phyloP scores from a whole-genome alignment of 164 flowering plant genomes.

The Vitis cinerea region DNA sequence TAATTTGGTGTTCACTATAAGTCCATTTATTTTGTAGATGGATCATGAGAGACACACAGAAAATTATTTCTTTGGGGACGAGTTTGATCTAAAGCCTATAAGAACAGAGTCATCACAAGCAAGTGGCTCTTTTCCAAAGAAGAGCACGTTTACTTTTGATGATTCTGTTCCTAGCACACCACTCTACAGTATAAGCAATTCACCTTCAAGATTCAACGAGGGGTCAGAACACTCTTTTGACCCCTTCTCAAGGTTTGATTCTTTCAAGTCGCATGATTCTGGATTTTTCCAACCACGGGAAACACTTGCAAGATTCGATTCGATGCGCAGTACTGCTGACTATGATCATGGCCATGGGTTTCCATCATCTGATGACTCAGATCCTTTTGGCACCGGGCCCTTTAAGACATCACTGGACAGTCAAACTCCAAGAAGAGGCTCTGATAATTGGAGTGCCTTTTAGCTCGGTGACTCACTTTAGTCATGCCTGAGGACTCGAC shows the following conservation, averaged over 20 bases:
- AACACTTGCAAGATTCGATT: slow-evolving; percentile 33
- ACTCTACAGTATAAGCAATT: slow-evolving; percentile 28
- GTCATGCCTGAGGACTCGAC: too few relatives aligned
- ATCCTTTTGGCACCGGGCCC: slow-evolving; percentile 55
- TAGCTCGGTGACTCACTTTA: slow-evolving; percentile 13
- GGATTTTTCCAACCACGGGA: slow-evolving; percentile 15
- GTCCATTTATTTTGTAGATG: slow-evolving; percentile 24
- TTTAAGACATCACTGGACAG: slow-evolving; percentile 39
- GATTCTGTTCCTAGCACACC: slow-evolving; percentile 66
- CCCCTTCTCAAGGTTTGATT: slow-evolving; percentile 46
- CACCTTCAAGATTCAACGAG: slow-evolving; percentile 30
- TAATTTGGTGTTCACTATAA: too few relatives aligned
- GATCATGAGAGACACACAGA: slow-evolving; percentile 29
- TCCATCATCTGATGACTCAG: slow-evolving; percentile 46
- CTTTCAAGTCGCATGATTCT: slow-evolving; percentile 33
- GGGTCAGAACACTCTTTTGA: slow-evolving; percentile 41
- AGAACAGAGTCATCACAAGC: slow-evolving; percentile 35
- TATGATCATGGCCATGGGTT: slow-evolving; percentile 47
- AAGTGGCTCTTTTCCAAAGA: slow-evolving; percentile 23
- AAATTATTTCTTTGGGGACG: slow-evolving; percentile 40
- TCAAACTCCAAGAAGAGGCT: slow-evolving; percentile 45
- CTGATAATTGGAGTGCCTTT: slow-evolving; percentile 59
- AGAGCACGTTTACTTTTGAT: slow-evolving; percentile 30
- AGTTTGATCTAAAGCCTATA: slow-evolving; percentile 46
- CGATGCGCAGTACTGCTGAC: slow-evolving; percentile 34